These are phyloP conservation scores for Verticillium albo-atrum DNA, from an alignment of 2,329 filamentous ascomycete genomes.

Conservation along the genomic window DNA sequence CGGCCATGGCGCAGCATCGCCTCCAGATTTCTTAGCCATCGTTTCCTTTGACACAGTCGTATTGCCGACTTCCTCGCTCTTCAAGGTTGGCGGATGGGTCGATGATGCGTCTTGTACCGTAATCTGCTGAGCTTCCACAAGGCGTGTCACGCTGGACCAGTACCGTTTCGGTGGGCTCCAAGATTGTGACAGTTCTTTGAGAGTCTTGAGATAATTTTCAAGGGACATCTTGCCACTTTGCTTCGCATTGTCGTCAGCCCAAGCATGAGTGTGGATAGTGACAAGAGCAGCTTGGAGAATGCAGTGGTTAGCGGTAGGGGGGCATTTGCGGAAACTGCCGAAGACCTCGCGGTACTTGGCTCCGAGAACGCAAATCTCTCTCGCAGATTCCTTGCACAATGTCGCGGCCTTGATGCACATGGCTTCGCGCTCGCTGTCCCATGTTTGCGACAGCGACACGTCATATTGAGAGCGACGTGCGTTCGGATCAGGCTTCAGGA, in stretches of 20 bases:
- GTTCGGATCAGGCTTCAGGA: slow-evolving; percentile 3
- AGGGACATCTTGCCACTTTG: not conserved
- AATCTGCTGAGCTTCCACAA: not conserved
- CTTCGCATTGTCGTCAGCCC: not conserved
- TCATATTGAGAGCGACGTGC: not conserved
- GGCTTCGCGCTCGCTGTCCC: not conserved
- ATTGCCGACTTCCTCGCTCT: not conserved
- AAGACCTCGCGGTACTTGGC: slow-evolving; percentile 26
- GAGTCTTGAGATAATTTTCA: not conserved
- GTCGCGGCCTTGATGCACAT: not conserved
- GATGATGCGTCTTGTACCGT: not conserved
- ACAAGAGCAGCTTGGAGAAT: slow-evolving; percentile 25
- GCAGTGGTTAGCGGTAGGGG: slow-evolving; percentile 28
- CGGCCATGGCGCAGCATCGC: not conserved
- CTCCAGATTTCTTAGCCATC: too few relatives aligned
- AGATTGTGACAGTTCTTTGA: not conserved
- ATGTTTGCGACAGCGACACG: not conserved
- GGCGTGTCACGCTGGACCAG: not conserved
- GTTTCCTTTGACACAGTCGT: not conserved
- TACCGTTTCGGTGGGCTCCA: not conserved
- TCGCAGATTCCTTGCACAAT: slow-evolving; percentile 17
- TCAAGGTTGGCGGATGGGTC: not conserved
- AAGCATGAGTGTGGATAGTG: slow-evolving; percentile 3
- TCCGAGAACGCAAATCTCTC: slow-evolving; percentile 18
- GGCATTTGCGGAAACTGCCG: slow-evolving; percentile 27